Evolutionary conservation across 768 basidiomycete genomes (phyloP).

Genomic region (Ephemerocybe angulata): DNA sequence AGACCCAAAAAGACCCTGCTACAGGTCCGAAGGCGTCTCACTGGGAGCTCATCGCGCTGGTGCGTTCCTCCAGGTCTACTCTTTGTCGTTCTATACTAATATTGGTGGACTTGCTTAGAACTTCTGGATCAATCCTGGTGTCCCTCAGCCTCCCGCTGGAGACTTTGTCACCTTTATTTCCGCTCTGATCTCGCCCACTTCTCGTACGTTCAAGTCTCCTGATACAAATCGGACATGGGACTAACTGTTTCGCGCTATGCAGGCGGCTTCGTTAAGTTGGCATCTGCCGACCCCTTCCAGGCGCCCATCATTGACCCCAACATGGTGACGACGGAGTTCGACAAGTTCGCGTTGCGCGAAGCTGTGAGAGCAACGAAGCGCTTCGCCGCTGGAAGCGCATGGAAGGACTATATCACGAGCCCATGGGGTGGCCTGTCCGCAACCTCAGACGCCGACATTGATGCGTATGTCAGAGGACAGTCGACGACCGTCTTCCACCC

Average conservation of each 20-base stretch:
- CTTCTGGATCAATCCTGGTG: conserved; percentile 20
- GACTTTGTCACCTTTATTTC: conserved; percentile 26
- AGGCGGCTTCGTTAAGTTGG: conserved; percentile 39
- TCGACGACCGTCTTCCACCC: conserved; percentile 22
- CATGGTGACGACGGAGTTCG: conserved; percentile 33
- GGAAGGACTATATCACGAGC: conserved; percentile 22
- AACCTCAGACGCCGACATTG: conserved; percentile 28
- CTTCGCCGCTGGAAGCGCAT: conserved; percentile 22
- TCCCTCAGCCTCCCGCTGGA: conserved; percentile 28
- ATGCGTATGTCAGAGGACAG: conserved; percentile 20
- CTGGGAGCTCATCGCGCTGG: conserved; percentile 27
- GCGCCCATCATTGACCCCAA: conserved; percentile 48
- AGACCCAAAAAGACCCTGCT: conserved; percentile 24
- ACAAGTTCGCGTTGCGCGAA: conserved; percentile 25
- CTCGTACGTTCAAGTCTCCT: conserved; percentile 29
- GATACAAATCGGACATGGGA: background rate
- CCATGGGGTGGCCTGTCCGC: conserved; percentile 9
- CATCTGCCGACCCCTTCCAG: conserved; percentile 42
- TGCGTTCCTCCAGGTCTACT: conserved; percentile 14
- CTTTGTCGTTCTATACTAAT: background rate
- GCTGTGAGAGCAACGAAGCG: conserved; percentile 20
- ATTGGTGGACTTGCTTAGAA: conserved; percentile 6
- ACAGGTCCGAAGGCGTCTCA: conserved; percentile 28
- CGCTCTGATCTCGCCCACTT: conserved; percentile 30
- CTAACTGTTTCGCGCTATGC: background rate